phyloP scores from a whole-genome alignment of 2,329 filamentous ascomycete genomes.

The Fusarium compactum region DNA sequence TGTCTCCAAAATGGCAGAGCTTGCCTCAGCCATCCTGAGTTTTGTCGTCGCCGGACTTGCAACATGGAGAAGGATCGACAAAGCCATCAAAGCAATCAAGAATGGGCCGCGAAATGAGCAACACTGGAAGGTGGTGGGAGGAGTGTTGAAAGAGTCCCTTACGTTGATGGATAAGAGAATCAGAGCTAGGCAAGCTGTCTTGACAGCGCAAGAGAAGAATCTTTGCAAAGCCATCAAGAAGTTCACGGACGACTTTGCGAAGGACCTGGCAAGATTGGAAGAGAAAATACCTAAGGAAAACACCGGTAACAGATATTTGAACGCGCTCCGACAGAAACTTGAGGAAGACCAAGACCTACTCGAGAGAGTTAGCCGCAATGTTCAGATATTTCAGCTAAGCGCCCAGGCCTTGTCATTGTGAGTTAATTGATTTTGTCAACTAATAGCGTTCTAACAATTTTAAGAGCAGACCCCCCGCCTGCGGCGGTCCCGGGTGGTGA shows the following conservation, averaged over 20 bases:
- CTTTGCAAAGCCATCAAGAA: conserved; percentile 10
- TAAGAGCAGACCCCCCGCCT: background rate
- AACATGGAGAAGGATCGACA: conserved; percentile 12
- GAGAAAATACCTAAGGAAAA: background rate
- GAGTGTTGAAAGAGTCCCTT: background rate
- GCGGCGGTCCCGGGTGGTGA: background rate
- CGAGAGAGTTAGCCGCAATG: conserved; percentile 16
- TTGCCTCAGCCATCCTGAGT: conserved; percentile 14
- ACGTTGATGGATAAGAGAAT: conserved; percentile 14
- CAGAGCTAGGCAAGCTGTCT: background rate
- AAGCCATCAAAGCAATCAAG: conserved; percentile 6
- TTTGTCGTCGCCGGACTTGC: conserved; percentile 7
- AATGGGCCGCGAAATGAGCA: conserved; percentile 1
- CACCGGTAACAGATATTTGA: background rate
- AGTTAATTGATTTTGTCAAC: background rate
- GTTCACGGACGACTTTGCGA: conserved; percentile 8
- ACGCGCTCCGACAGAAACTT: background rate
- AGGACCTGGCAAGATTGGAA: conserved; percentile 2
- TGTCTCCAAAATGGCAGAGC: conserved; percentile 26
- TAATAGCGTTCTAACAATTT: background rate
- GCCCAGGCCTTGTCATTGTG: conserved; percentile 8
- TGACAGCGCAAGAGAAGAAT: conserved; percentile 12
- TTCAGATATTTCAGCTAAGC: conserved; percentile 19
- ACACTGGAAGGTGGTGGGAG: conserved; percentile 12
- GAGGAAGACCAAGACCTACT: conserved; percentile 12